Base-by-base conservation (phyloP, 2,329 filamentous ascomycete genomes). In the Colletotrichum truncatum region DNA sequence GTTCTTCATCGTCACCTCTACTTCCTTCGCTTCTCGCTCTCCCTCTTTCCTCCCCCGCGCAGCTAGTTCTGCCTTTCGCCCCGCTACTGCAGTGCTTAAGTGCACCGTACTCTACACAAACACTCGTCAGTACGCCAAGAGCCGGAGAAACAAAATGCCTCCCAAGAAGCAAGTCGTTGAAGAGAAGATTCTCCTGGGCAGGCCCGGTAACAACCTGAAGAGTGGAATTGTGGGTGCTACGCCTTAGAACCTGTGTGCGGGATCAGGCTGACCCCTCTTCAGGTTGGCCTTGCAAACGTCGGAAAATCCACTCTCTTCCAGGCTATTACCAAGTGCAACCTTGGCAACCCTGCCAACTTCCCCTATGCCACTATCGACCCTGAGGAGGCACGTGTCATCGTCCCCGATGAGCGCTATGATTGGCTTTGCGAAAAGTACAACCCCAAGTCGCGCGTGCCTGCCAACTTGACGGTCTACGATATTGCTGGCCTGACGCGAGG, bases 281-380 rank as follows among this genome's bases (percentile, higher is more conserved):
- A 97, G 94, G 94, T 99, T 81, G 96, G 96, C 83, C 90, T 99
- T 76, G 96, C 96, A 81, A 99, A 99, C 82, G 97, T 99, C 74
- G 96, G 96, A 81, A 99, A 99, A 86, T 99, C 96, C 71, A 99
- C 97, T 32, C 90, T 99, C 75, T 99, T 99, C 89, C 97, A 99
- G 86, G 94, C 96, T 78, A 98, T 99, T 82, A 99, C 96, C 78
- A 98, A 98, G 87, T 97, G 92, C 82, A 89, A 90, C 71, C 91
- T 99, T 75, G 96, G 97, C 83, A 99, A 98, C 85, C 97, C 97
- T 74, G 96, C 96, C 85, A 99, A 99, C 85, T 99, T 98, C 79
- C 96, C 96, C 60, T 99, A 97, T 85, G 96, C 96, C 77, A 99
- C 96, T 75, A 99, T 99, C 81, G 94, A 99, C 73, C 96, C 96